Conservation (phyloP, 169 alveolate genomes). For the Cryptosporidium parvum region DNA sequence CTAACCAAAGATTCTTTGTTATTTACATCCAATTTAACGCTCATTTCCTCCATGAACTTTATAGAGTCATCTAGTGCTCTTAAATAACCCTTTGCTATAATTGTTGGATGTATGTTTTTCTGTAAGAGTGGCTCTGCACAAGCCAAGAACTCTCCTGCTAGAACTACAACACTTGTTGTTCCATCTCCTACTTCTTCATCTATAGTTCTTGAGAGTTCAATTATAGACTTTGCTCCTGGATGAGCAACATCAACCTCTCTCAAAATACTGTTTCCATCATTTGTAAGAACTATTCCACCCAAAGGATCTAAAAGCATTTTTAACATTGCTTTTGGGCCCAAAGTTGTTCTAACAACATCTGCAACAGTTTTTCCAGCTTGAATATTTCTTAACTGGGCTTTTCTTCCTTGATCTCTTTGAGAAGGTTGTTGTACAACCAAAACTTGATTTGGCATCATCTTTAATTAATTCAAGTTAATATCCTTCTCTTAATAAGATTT, state of each 20-base stretch:
- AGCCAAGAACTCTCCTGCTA: slow-evolving; percentile 98
- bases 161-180: slow-evolving; percentile 98
- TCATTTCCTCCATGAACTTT: slow-evolving; percentile 89
- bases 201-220: slow-evolving; percentile 96
- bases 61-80: slow-evolving; percentile 93
- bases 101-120: slow-evolving; percentile 96
- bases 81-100: slow-evolving; percentile 93
- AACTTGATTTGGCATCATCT: slow-evolving; percentile 79
- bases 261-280: slow-evolving; percentile 97
- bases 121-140: slow-evolving; percentile 97
- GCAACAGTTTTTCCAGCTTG: slow-evolving; percentile 97
- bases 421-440: slow-evolving; percentile 86
- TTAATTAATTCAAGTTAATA: neutral
- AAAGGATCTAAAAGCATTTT: slow-evolving; percentile 99
- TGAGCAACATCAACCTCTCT: slow-evolving; percentile 98
- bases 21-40: slow-evolving; percentile 88
- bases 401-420: slow-evolving; percentile 87
- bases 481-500: neutral
- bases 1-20: slow-evolving; percentile 87
- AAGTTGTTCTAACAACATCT: slow-evolving; percentile 96
- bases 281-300: slow-evolving; percentile 99
- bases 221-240: slow-evolving; percentile 99
- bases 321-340: slow-evolving; percentile 99
- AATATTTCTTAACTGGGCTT: slow-evolving; percentile 87
- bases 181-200: slow-evolving; percentile 99